Evolutionary conservation across 1,139 yeast genomes (phyloP).

Genomic region (Scheffersomyces titani): DNA sequence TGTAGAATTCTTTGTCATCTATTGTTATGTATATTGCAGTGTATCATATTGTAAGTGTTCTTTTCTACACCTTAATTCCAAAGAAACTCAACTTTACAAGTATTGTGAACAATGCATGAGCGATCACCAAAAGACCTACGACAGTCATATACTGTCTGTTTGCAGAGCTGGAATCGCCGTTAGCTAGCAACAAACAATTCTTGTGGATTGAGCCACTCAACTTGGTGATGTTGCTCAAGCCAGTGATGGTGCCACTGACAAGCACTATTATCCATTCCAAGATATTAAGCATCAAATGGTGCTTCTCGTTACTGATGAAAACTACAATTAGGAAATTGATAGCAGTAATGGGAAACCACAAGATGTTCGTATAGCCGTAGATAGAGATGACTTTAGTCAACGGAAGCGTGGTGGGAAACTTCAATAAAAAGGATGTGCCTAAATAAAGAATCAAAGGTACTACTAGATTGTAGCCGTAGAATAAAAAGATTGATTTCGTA

Average conservation of each 20-base stretch:
- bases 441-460: conserved; percentile 60
- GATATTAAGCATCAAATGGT: conserved; percentile 33
- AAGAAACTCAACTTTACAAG: conserved; percentile 53
- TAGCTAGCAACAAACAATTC: conserved; percentile 32
- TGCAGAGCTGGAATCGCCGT: conserved; percentile 23
- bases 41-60: not conserved
- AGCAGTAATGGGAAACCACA: conserved; percentile 79
- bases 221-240: conserved; percentile 46
- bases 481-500: conserved; percentile 62
- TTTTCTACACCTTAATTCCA: conserved; percentile 26
- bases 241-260: conserved; percentile 49
- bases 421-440: conserved; percentile 43
- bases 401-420: conserved; percentile 42
- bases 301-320: conserved; percentile 38
- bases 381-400: conserved; percentile 53
- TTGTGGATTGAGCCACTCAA: conserved; percentile 42
- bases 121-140: conserved; percentile 30
- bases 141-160: conserved; percentile 20
- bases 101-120: conserved; percentile 46
- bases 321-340: conserved; percentile 52
- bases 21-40: not conserved
- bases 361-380: conserved; percentile 76
- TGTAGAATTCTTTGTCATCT: not conserved
- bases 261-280: conserved; percentile 51
- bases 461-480: conserved; percentile 71